These are phyloP conservation scores for Colletotrichum echinochloae DNA, from an alignment of 2,329 filamentous ascomycete genomes.

Conservation along the genomic window DNA sequence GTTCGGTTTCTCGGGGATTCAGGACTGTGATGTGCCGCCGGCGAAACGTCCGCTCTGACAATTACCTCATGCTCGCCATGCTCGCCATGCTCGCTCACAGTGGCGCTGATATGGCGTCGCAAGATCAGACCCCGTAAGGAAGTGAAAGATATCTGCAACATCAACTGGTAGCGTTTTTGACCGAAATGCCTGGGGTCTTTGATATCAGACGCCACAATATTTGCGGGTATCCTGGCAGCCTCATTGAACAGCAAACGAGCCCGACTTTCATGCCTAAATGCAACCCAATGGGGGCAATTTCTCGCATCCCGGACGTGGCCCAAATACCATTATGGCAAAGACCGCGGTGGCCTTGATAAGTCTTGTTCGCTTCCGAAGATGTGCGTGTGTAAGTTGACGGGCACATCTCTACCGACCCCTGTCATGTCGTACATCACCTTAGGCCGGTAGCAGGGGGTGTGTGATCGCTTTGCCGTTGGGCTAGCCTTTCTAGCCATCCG, in stretches of 20 bases:
- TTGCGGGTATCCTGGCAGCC: background rate
- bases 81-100: background rate
- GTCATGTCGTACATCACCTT: slow-evolving; percentile 38
- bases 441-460: slow-evolving; percentile 28
- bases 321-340: background rate
- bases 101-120: background rate
- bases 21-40: background rate
- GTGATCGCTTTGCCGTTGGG: slow-evolving; percentile 36
- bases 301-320: background rate
- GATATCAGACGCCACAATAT: slow-evolving; percentile 2
- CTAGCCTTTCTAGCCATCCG: slow-evolving; percentile 19
- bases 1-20: background rate
- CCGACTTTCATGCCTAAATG: slow-evolving; percentile 14
- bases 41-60: slow-evolving; percentile 1
- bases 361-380: slow-evolving; percentile 11
- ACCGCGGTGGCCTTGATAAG: background rate
- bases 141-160: background rate
- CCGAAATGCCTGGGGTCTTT: background rate
- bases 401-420: slow-evolving; percentile 23
- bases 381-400: slow-evolving; percentile 6
- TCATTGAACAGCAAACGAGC: slow-evolving; percentile 11
- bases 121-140: background rate
- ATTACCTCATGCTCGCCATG: background rate
- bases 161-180: background rate
- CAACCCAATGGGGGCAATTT: background rate